Evolutionary conservation across 78 protist genomes (phyloP), one percentile per base, ranked within the genome.

Genomic region (Dictyostelium firmibasis): DNA sequence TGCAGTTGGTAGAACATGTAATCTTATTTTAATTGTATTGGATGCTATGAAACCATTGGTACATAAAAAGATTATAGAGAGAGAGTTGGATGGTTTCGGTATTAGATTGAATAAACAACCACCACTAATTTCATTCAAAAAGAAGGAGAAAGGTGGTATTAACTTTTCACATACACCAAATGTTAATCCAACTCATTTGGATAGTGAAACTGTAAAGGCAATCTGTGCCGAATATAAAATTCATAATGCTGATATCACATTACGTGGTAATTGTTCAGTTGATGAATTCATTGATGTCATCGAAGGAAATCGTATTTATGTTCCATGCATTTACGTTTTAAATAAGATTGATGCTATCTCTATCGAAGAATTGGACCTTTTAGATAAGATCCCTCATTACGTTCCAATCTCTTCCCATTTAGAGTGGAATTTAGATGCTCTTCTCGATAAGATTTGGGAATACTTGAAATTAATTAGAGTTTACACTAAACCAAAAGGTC

Each of bases 401-500:
- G 84, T 84, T 41, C 97, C 98, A 44, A 95, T 96, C 76, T 94
- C 98, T 33, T 23, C 82, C 31, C 96, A 98, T 82, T 97, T 94
- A 67, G 86, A 95, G 27, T 99, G 99, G 99, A 99, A 99, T 96
- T 84, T 99, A 3, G 99, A 99, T 78, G 99, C 84, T 4, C 94
- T 99, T 23, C 87, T 99, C 67, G 99, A 98, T 43, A 62, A 41
- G 81, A 97, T 97, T 43, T 99, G 99, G 99, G 98, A 98, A 36
- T 96, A 98, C 78, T 96, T 99, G 75, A 83, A 87, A 76, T 87
- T 99, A n/a, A 74, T 95, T 23, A 98, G 99, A 29, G 23, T 98
- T 97, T 99, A 98, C 97, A 99, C 99, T 47, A 99, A 99, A 95
- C 99, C 99, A 14, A 89, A 91, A 79, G 99, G 99, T 10, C 98